phyloP scores from a whole-genome alignment of 352 stramenopile genomes.

The Pythium sukuiense region DNA sequence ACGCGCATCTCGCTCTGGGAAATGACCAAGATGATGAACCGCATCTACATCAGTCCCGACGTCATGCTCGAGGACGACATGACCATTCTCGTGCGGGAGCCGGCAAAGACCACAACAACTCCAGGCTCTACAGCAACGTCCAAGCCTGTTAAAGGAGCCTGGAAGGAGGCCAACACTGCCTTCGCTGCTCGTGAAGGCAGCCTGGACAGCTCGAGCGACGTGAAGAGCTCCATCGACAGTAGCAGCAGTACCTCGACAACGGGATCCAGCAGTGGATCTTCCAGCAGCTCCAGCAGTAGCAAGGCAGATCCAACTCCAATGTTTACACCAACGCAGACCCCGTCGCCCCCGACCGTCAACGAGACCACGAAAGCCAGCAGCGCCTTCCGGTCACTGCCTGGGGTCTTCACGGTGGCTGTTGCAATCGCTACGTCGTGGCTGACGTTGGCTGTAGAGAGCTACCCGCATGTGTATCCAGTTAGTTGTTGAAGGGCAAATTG shows the following conservation, averaged over 20 bases:
- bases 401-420: background rate
- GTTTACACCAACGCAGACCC: background rate
- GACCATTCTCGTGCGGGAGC: conserved; percentile 25
- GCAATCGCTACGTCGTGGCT: background rate
- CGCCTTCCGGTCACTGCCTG: background rate
- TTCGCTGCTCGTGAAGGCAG: background rate
- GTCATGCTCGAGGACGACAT: conserved; percentile 27
- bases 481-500: background rate
- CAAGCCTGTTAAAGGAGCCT: background rate
- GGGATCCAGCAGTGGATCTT: background rate
- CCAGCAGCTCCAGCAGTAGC: background rate
- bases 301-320: background rate
- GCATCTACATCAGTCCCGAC: conserved; percentile 26
- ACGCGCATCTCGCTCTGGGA: conserved; percentile 28
- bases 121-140: background rate
- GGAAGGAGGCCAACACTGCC: conserved; percentile 7
- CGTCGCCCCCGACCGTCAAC: background rate
- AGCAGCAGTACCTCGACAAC: background rate
- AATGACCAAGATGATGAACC: conserved; percentile 36
- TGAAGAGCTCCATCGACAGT: background rate
- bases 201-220: too few relatives aligned
- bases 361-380: conserved; percentile 7
- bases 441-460: background rate
- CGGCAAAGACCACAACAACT: background rate
- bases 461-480: background rate